Percentiles rank a stretch among this genome's conserved stretches.
phyloP scores from a whole-genome alignment of 345 rosid species.

The Toxicodendron radicans region DNA sequence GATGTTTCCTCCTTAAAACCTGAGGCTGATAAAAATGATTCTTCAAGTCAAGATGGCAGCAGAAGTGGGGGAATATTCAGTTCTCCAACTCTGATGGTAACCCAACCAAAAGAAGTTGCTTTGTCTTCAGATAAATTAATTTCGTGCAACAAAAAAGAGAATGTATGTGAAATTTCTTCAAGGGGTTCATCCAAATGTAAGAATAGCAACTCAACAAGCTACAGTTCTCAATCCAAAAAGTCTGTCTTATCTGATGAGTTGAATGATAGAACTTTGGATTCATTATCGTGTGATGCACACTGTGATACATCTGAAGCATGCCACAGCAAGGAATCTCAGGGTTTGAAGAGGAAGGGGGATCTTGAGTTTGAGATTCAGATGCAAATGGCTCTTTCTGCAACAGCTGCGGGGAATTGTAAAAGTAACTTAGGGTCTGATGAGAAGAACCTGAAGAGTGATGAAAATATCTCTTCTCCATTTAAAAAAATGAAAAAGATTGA shows the following conservation, averaged over 20 bases:
- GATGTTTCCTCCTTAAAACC: conserved; percentile 85
- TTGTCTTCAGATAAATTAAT: conserved; percentile 36
- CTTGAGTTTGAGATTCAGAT: conserved; percentile 83
- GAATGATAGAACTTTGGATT: conserved; percentile 24
- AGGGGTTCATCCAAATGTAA: conserved; percentile 28
- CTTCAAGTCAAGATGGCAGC: conserved; percentile 38
- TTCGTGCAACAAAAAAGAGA: conserved; percentile 31
- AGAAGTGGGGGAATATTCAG: conserved; percentile 54
- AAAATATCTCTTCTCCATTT: conserved; percentile 24
- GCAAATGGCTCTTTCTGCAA: conserved; percentile 90
- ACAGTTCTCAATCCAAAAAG: conserved; percentile 22
- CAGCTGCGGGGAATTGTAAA: conserved; percentile 39
- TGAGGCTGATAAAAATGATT: conserved; percentile 47
- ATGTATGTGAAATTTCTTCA: conserved; percentile 30
- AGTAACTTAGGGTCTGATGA: conserved; percentile 26
- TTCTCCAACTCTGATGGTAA: conserved; percentile 79
- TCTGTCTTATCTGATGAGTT: conserved; percentile 27
- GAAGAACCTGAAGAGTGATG: conserved; percentile 24
- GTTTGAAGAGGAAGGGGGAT: conserved; percentile 77
- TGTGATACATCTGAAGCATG: conserved; percentile 35
- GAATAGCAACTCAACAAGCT: conserved; percentile 24
- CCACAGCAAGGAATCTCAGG: conserved; percentile 37
- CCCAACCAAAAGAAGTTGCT: conserved; percentile 39
- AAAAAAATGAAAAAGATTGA: conserved; percentile 39
- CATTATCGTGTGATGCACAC: conserved; percentile 22